A percentile compares a stretch with the other conserved stretches of the same genome.
These are phyloP conservation scores for Leccinum subgranulosum DNA, from an alignment of 768 basidiomycete species.

Conservation along the genomic window DNA sequence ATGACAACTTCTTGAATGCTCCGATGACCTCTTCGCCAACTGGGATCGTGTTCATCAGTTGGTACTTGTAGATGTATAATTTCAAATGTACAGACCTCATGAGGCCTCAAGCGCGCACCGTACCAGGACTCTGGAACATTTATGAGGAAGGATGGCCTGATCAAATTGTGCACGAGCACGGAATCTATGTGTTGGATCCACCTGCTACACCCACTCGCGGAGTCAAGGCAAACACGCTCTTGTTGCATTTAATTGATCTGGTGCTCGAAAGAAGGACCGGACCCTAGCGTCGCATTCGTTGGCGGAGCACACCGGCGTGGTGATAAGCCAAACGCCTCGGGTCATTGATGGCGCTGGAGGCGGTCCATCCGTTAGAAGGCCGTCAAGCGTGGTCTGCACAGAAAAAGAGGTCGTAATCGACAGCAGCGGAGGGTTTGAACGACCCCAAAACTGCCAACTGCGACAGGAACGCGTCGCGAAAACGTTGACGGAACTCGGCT, in stretches of 20 bases:
- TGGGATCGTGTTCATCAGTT: slow-evolving; percentile 5
- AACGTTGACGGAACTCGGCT: background rate
- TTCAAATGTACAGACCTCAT: slow-evolving; percentile 12
- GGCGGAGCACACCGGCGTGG: slow-evolving; percentile 3
- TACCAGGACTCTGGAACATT: slow-evolving; percentile 4
- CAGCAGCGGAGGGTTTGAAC: slow-evolving; percentile 8
- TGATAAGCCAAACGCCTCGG: slow-evolving; percentile 8
- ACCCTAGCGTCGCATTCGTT: slow-evolving; percentile 13
- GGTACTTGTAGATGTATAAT: slow-evolving; percentile 15
- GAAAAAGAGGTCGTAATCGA: background rate
- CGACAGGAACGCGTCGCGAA: slow-evolving; percentile 21
- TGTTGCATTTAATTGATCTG: slow-evolving; percentile 8
- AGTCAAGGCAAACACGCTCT: slow-evolving; percentile 18
- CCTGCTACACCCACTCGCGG: slow-evolving; percentile 10
- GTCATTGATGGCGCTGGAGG: background rate
- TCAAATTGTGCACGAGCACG: slow-evolving; percentile 1
- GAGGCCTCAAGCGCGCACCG: background rate
- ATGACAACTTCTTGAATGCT: slow-evolving; percentile 1
- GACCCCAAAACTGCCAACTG: slow-evolving; percentile 34
- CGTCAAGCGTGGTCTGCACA: background rate
- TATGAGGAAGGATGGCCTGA: background rate
- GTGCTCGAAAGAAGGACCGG: slow-evolving; percentile 10
- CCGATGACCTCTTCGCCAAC: slow-evolving; percentile 1
- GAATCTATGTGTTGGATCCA: slow-evolving; percentile 11
- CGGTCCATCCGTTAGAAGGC: background rate